Percentiles rank a stretch among this genome's conserved stretches.
phyloP scores from a whole-genome alignment of 1,139 yeast genomes.

The Yamadazyma blattariae region DNA sequence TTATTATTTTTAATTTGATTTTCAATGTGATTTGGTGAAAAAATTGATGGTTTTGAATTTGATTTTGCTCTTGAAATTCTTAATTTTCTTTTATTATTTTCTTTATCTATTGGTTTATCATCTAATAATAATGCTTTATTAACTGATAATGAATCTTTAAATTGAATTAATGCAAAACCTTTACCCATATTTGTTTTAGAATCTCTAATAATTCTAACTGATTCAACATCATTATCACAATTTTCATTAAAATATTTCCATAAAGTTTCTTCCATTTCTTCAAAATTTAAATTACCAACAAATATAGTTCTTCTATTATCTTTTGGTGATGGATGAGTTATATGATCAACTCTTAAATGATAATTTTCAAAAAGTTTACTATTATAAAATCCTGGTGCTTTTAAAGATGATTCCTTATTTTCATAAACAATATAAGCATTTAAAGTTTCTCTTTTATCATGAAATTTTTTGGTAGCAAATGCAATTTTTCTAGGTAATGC shows the following conservation, averaged over 20 bases:
- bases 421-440: constrained; percentile 86
- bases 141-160: constrained; percentile 76
- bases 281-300: constrained; percentile 93
- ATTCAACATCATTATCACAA: constrained; percentile 71
- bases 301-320: constrained; percentile 83
- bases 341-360: constrained; percentile 88
- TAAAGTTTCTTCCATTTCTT: constrained; percentile 82
- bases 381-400: constrained; percentile 55
- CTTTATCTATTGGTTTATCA: constrained; percentile 59
- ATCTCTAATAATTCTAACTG: constrained; percentile 88
- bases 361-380: constrained; percentile 65
- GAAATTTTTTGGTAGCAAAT: constrained; percentile 75
- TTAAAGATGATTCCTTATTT: constrained; percentile 49
- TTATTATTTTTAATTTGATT: constrained; percentile 26
- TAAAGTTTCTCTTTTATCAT: constrained; percentile 72
- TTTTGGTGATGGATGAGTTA: constrained; percentile 84
- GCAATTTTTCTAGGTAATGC: constrained; percentile 92
- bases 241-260: constrained; percentile 74
- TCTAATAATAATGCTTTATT: constrained; percentile 78
- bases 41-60: constrained; percentile 44
- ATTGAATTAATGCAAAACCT: constrained; percentile 96
- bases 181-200: constrained; percentile 92
- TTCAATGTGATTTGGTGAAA: constrained; percentile 46
- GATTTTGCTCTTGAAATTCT: constrained; percentile 78
- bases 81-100: constrained; percentile 53